Percentiles rank a stretch among this genome's conserved stretches.
These are phyloP conservation scores for Yamadazyma sp. DNA, from an alignment of 805 yeast genomes.

Conservation along the genomic window DNA sequence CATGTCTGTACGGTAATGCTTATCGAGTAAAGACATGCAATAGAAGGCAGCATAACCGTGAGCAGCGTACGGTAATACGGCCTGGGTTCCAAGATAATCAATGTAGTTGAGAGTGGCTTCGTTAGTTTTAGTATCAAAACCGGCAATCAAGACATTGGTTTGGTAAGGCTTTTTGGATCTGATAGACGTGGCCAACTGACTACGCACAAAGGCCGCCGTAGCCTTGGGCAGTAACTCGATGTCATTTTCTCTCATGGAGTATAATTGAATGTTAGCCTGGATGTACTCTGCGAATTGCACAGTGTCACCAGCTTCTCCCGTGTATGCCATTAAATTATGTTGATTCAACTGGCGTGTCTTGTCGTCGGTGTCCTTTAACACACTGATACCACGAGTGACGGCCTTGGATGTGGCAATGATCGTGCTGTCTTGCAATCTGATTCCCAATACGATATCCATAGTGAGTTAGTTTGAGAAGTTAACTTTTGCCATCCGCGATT, in stretches of 20 bases:
- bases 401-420: conserved; percentile 94
- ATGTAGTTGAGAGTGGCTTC: conserved; percentile 79
- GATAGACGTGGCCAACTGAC: conserved; percentile 79
- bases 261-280: conserved; percentile 87
- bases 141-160: conserved; percentile 87
- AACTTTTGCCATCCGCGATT: conserved; percentile 10
- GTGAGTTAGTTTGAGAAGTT: background rate
- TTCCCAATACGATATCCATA: conserved; percentile 92
- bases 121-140: conserved; percentile 60
- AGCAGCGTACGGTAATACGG: conserved; percentile 91
- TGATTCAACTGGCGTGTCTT: conserved; percentile 61
- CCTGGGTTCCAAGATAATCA: conserved; percentile 91
- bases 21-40: conserved; percentile 85
- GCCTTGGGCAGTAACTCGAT: conserved; percentile 81
- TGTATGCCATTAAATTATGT: conserved; percentile 80
- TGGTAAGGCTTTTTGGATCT: conserved; percentile 93
- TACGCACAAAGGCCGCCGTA: conserved; percentile 84
- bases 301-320: conserved; percentile 97
- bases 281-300: conserved; percentile 92
- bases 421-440: conserved; percentile 76
- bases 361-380: conserved; percentile 43
- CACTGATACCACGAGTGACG: conserved; percentile 63
- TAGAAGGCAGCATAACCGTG: conserved; percentile 99
- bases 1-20: conserved; percentile 80
- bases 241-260: conserved; percentile 77